Evolutionary conservation across 306 rosid species (phyloP).

Genomic region (Castanea mollissima): DNA sequence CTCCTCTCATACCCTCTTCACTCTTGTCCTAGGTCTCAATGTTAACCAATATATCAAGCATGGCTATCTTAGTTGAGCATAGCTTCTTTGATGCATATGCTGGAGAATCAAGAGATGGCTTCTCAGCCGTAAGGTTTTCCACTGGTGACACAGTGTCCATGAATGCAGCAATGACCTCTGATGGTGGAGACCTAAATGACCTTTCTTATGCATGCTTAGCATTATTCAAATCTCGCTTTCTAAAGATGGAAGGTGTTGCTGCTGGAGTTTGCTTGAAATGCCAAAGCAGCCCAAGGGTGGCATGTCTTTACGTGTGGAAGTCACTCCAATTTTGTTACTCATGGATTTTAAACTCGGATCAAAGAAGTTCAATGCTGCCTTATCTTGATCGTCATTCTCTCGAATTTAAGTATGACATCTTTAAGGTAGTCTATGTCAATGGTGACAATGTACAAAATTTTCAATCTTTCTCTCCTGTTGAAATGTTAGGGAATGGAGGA

Average conservation of each 20-base stretch:
- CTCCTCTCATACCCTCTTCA: not conserved
- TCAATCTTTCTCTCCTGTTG: conserved; percentile 28
- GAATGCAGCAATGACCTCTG: conserved; percentile 26
- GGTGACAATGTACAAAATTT: conserved; percentile 38
- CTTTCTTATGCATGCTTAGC: conserved; percentile 61
- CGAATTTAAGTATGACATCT: conserved; percentile 70
- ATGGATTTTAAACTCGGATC: conserved; percentile 54
- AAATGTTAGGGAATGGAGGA: conserved; percentile 43
- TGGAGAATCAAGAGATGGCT: conserved; percentile 72
- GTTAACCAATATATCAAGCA: conserved; percentile 48
- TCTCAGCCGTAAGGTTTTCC: conserved; percentile 46
- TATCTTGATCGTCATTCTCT: conserved; percentile 58
- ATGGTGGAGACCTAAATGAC: conserved; percentile 29
- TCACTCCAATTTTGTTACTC: conserved; percentile 67
- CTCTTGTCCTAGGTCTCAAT: conserved; percentile 49
- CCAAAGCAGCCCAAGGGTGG: conserved; percentile 46
- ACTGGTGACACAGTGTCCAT: conserved; percentile 59
- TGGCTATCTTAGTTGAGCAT: conserved; percentile 54
- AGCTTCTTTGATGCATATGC: conserved; percentile 67
- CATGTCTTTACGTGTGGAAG: conserved; percentile 68
- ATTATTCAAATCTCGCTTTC: conserved; percentile 48
- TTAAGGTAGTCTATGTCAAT: conserved; percentile 58
- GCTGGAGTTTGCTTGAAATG: conserved; percentile 70
- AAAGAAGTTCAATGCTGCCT: conserved; percentile 48
- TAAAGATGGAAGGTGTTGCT: conserved; percentile 48